A percentile compares a stretch with the other conserved stretches of the same genome.
Conservation (phyloP, 129 eudicot species). For the Flaveria trinervia region DNA sequence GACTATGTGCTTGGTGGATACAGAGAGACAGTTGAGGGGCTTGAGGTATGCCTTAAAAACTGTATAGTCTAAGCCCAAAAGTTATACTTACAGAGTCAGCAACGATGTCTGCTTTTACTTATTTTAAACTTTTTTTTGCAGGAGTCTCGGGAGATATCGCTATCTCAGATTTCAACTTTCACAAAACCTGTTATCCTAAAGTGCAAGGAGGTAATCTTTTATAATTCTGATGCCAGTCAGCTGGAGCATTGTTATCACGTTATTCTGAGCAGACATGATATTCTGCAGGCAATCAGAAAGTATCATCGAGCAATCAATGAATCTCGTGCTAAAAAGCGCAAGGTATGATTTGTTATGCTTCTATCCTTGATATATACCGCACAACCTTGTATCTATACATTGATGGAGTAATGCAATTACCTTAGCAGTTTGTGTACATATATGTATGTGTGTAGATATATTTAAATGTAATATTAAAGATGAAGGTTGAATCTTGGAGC, state of each 20-base stretch:
- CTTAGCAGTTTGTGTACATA: too few species aligned
- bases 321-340: conserved; percentile 94
- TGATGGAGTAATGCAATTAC: too few species aligned
- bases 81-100: neutral
- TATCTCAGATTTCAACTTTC: conserved; percentile 70
- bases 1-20: conserved; percentile 95
- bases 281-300: conserved; percentile 81
- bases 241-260: neutral
- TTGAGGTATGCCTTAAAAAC: conserved; percentile 59
- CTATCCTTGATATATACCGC: conserved; percentile 7
- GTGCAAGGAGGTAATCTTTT: conserved; percentile 73
- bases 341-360: conserved; percentile 49
- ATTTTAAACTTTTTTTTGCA: conserved; percentile 29
- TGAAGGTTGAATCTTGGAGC: conserved; percentile 16
- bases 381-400: neutral
- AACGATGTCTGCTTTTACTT: neutral
- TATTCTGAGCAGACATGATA: conserved; percentile 14
- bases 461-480: conserved; percentile 1
- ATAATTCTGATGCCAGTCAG: conserved; percentile 6
- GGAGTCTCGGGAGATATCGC: conserved; percentile 90
- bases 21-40: conserved; percentile 94
- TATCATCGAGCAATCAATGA: conserved; percentile 96
- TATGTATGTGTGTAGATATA: too few species aligned
- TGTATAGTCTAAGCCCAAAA: neutral
- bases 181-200: conserved; percentile 62